These are phyloP conservation scores for Alternaria viburni DNA, from an alignment of 2,329 filamentous ascomycete genomes.

Conservation along the genomic window DNA sequence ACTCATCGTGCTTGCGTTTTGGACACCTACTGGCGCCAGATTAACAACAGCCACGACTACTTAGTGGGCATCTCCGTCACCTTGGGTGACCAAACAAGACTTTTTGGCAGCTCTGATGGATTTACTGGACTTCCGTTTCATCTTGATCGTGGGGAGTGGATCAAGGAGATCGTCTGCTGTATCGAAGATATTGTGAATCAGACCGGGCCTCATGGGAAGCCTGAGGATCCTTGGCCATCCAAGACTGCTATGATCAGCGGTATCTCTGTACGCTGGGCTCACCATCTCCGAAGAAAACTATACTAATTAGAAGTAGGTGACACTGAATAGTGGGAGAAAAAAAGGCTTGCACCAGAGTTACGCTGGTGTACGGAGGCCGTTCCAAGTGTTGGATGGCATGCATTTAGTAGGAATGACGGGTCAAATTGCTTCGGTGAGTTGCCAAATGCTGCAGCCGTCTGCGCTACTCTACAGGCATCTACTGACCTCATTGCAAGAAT, in stretches of 20 bases:
- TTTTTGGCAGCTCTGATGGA: constrained; percentile 16
- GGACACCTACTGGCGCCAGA: constrained; percentile 20
- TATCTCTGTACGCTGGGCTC: not conserved
- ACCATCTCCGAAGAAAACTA: not conserved
- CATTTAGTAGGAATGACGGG: constrained; percentile 17
- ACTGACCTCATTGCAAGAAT: constrained; percentile 1
- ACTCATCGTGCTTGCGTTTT: constrained; percentile 11
- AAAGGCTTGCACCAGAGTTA: not conserved
- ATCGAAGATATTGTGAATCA: not conserved
- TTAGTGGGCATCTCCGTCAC: constrained; percentile 18
- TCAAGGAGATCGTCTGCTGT: constrained; percentile 7
- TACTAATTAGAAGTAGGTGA: constrained; percentile 1
- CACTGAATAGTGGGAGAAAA: not conserved
- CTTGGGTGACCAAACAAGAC: constrained; percentile 6
- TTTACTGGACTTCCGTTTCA: not conserved
- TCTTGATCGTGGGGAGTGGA: constrained; percentile 17
- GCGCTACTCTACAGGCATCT: not conserved
- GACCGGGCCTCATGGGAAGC: not conserved
- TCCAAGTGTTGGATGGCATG: constrained; percentile 9
- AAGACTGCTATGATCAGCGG: not conserved
- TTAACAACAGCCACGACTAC: not conserved
- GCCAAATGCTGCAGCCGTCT: not conserved
- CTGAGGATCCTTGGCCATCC: not conserved
- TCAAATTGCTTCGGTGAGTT: constrained; percentile 7
- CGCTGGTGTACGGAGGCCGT: not conserved